Percentiles rank a stretch among this genome's conserved stretches.
phyloP scores from a whole-genome alignment of 2,329 filamentous ascomycete species.

The Verticillium longisporum region DNA sequence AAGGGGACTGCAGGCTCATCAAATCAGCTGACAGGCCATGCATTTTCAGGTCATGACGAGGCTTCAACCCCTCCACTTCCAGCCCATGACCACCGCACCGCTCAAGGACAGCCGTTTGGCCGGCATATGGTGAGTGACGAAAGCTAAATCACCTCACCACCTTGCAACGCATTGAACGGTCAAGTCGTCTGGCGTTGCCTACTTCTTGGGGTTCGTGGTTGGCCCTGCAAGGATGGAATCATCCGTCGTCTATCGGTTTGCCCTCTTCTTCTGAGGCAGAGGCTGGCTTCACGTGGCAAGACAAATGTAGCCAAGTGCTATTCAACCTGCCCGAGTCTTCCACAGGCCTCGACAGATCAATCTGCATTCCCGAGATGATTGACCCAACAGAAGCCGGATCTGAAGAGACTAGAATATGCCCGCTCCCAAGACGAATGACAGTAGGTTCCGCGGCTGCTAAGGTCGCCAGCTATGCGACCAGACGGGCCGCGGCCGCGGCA shows the following conservation, averaged over 20 bases:
- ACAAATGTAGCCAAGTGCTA: too few relatives aligned
- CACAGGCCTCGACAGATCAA: not conserved
- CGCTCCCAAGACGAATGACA: not conserved
- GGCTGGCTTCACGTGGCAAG: too few relatives aligned
- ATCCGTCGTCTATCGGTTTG: too few relatives aligned
- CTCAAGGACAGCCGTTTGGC: too few relatives aligned
- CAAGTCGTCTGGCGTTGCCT: too few relatives aligned
- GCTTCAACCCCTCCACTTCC: not conserved
- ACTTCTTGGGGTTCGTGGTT: too few relatives aligned
- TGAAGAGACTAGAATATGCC: not conserved
- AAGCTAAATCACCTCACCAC: too few relatives aligned
- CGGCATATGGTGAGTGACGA: not conserved
- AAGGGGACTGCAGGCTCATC: not conserved
- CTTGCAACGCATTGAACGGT: too few relatives aligned
- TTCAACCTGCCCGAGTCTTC: not conserved
- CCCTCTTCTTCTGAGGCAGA: too few relatives aligned
- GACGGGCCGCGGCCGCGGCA: conserved; percentile 3
- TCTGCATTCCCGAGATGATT: not conserved
- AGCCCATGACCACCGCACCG: not conserved
- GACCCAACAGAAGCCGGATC: not conserved
- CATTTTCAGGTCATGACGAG: not conserved
- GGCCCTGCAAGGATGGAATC: too few relatives aligned
- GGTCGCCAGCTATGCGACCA: conserved; percentile 2
- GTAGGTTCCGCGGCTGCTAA: not conserved
- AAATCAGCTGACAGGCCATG: not conserved